Evolutionary conservation across 352 stramenopile species (phyloP), one percentile per base, ranked within the genome.

Genomic region (Ophiocytium majus): DNA sequence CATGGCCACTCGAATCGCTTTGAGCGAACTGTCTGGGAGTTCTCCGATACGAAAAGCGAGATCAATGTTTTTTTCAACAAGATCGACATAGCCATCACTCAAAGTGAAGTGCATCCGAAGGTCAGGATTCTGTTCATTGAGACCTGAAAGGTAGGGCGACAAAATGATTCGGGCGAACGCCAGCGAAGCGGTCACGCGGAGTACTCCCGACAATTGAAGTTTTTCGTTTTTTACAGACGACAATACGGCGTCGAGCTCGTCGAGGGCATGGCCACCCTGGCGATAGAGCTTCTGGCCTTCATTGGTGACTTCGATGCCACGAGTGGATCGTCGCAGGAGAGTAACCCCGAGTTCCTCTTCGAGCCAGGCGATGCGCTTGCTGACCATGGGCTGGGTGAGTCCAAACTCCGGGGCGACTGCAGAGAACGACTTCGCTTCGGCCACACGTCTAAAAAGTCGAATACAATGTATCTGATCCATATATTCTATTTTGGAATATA

Each of bases 251-350:
- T 71, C 57, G 23, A 71, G 57, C 28, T 71, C 57, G 57, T 71
- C 57, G 57, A 71, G 19, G 28, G 57, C 57, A 23, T 71, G 23
- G 28, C 57, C 28, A 23, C 57, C 57, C 23, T 71, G 28, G 19
- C 57, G 57, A 28, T 23, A 71, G 28, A 71, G 57, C 28, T 89
- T 90, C 92, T 87, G 83, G 91, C 35, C 28, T 82, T 86, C 81
- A 0, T 82, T 23, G 36, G 28, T 75, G 23, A 75, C 19, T 80
- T 80, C 75, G 36, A 50, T 80, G 19, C 75, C 28, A n/a, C 28
- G 28, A 19, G 75, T 80, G 57, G 75, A 80, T 80, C 28, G 19
- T 75, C 57, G 23, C 23, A 80, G 23, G 57, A 75, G 75, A 50
- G 57, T 80, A 23, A 50, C 28, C 23, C 57, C 57, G 28, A 75